Evolutionary conservation across 805 yeast genomes (phyloP).

Genomic region (Priceomyces fermenticarens): DNA sequence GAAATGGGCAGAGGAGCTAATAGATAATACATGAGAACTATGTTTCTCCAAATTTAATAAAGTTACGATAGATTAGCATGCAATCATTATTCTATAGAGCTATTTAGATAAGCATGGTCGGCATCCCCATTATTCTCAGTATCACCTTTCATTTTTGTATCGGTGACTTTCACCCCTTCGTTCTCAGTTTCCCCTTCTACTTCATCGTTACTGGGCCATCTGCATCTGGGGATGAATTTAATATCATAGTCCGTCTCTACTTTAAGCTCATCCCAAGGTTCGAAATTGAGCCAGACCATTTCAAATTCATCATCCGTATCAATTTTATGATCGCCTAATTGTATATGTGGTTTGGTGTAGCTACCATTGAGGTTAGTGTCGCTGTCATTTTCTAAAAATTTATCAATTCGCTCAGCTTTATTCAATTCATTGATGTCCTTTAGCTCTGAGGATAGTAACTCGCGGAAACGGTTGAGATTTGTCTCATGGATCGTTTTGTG

Average conservation of each 20-base stretch:
- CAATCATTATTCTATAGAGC: too few relatives aligned
- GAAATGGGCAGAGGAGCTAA: conserved; percentile 41
- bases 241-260: conserved; percentile 38
- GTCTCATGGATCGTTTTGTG: conserved; percentile 23
- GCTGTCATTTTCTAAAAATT: conserved; percentile 30
- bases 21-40: conserved; percentile 14
- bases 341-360: conserved; percentile 34
- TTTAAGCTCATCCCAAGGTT: conserved; percentile 45
- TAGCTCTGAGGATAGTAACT: conserved; percentile 24
- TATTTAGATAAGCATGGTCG: conserved; percentile 6
- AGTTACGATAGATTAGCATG: too few relatives aligned
- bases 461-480: conserved; percentile 17
- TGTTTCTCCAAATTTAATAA: too few relatives aligned
- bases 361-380: conserved; percentile 21
- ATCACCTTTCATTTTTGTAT: conserved; percentile 1
- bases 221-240: conserved; percentile 31
- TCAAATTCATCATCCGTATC: conserved; percentile 43
- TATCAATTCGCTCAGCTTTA: conserved; percentile 33
- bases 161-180: conserved; percentile 5
- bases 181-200: conserved; percentile 6
- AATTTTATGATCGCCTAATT: conserved; percentile 32
- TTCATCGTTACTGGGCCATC: conserved; percentile 7
- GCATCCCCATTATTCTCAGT: conserved; percentile 2
- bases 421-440: conserved; percentile 33
- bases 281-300: conserved; percentile 41